Evolutionary conservation across 2,329 filamentous ascomycete genomes (phyloP).

Genomic region (Fusarium globosum): DNA sequence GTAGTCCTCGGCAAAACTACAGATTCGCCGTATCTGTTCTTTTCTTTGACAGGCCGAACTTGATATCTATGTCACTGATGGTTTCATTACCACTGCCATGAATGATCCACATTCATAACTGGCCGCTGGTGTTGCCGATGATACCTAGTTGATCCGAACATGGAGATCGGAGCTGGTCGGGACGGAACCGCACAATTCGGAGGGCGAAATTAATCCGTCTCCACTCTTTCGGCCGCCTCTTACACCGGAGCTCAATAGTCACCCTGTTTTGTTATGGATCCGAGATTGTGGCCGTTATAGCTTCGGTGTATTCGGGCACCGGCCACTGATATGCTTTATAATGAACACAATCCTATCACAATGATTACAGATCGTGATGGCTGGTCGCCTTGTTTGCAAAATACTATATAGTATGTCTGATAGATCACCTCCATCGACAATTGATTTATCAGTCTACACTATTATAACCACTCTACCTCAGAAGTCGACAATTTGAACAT

Average conservation of each 20-base stretch:
- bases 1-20: neutral
- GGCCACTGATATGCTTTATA: neutral
- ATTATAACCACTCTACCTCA: neutral
- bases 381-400: fast-evolving
- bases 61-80: neutral
- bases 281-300: neutral
- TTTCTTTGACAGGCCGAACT: neutral
- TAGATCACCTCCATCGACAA: neutral
- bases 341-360: neutral
- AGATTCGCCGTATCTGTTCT: neutral
- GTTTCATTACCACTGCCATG: neutral
- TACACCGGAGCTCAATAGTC: neutral
- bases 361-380: neutral
- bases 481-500: neutral
- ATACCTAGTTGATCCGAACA: conserved; percentile 10
- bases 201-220: conserved; percentile 17
- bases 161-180: neutral
- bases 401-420: neutral
- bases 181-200: conserved; percentile 16
- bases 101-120: neutral
- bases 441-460: neutral
- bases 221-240: conserved; percentile 14
- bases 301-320: conserved; percentile 5
- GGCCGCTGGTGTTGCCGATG: neutral
- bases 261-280: neutral